These are phyloP conservation scores for Nymphaea colorata DNA, from an alignment of 164 flowering plant genomes.

Conservation along the genomic window DNA sequence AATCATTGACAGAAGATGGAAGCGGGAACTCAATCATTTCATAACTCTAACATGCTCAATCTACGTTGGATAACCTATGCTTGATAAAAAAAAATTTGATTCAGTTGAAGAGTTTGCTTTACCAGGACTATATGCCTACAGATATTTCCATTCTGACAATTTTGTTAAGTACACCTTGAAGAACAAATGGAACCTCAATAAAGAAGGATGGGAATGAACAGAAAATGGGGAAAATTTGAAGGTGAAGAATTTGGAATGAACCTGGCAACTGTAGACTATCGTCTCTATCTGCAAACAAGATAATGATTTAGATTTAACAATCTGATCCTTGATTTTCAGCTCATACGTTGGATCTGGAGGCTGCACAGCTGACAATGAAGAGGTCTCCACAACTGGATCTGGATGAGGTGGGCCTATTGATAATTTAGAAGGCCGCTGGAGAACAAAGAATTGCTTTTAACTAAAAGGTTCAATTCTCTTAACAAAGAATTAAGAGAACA, in stretches of 20 bases:
- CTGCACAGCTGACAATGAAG: slow-evolving; percentile 90
- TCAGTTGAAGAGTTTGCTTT: too few species aligned
- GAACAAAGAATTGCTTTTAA: not conserved
- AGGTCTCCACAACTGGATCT: slow-evolving; percentile 92
- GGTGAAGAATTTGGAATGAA: slow-evolving; percentile 12
- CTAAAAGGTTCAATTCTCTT: not conserved
- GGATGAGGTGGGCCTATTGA: slow-evolving; percentile 95
- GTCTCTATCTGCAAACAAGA: slow-evolving; percentile 98
- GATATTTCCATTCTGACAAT: too few species aligned
- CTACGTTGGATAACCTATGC: too few species aligned
- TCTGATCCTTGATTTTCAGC: slow-evolving; percentile 44
- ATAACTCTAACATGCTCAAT: too few species aligned
- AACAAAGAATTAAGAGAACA: slow-evolving; percentile 1
- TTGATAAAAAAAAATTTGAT: too few species aligned
- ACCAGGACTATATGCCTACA: too few species aligned
- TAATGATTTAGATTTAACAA: slow-evolving; percentile 56
- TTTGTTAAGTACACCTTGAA: too few species aligned
- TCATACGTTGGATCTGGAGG: slow-evolving; percentile 97
- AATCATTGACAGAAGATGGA: too few species aligned
- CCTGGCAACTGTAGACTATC: slow-evolving; percentile 92
- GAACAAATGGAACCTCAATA: not conserved
- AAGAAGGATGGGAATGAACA: not conserved
- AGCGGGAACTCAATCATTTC: too few species aligned
- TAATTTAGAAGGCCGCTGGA: slow-evolving; percentile 83
- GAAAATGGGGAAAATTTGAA: not conserved